Conservation (phyloP, 2,329 filamentous ascomycete species). For the Alternaria arbusti region DNA sequence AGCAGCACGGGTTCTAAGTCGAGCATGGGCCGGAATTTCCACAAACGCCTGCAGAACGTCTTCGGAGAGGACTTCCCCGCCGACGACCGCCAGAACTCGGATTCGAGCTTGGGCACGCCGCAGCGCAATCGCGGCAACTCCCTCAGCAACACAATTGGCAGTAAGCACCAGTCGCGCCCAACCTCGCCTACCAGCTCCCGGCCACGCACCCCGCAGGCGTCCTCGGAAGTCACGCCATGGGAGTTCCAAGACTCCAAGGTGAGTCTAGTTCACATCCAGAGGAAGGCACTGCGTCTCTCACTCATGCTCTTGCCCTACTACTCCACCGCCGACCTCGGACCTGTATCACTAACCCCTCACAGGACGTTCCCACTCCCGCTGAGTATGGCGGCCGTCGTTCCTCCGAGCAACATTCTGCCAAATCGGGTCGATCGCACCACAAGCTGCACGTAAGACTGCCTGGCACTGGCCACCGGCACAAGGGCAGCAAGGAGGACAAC, state of each 20-base stretch:
- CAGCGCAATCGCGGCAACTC: constrained; percentile 82
- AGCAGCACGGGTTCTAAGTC: constrained; percentile 85
- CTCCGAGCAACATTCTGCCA: constrained; percentile 44
- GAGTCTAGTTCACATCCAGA: constrained; percentile 42
- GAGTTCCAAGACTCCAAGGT: constrained; percentile 87
- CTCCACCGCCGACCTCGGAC: constrained; percentile 2
- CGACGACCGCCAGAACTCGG: constrained; percentile 70
- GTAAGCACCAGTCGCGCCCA: constrained; percentile 58
- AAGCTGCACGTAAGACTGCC: constrained; percentile 66
- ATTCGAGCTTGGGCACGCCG: constrained; percentile 65
- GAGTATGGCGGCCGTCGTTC: constrained; percentile 44
- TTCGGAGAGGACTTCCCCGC: constrained; percentile 88
- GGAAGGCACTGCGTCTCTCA: background rate
- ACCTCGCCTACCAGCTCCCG: constrained; percentile 77
- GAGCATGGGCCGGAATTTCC: constrained; percentile 69
- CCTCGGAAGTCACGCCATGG: constrained; percentile 96
- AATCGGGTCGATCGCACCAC: constrained; percentile 62
- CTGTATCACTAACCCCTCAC: constrained; percentile 19
- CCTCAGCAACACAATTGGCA: constrained; percentile 68
- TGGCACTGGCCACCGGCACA: constrained; percentile 68
- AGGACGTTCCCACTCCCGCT: constrained; percentile 39
- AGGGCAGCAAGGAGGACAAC: constrained; percentile 67
- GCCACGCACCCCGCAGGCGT: constrained; percentile 83
- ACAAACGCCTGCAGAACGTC: constrained; percentile 86
- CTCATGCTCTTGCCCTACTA: background rate